Evolutionary conservation across 2,329 filamentous ascomycete species (phyloP), one percentile per base, ranked within the genome.

Genomic region (Cladosporium velox): DNA sequence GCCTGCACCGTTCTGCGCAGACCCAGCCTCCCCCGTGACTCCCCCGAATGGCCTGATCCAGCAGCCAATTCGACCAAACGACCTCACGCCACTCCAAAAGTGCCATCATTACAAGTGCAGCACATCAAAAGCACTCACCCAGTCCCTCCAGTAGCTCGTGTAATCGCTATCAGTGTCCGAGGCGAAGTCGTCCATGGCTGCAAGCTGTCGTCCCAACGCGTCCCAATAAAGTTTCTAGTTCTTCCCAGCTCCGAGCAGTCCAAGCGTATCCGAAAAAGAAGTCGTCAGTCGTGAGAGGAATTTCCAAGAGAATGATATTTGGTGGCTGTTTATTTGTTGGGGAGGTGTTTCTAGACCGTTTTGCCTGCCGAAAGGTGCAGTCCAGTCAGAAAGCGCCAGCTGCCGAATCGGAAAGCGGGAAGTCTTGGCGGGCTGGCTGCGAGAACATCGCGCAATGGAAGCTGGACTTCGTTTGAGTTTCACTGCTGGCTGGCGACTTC

Each of bases 151-250:
- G 80, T 98, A 99, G 81, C 93, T 98, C 59, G 95, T 97, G 79
- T 98, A 99, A 82, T 99, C 95, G 80, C 93, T 97, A 78, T 99
- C 95, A 14, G 93, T 96, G 80, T 99, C 95, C 77, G 93, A 97
- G 72, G 92, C 93, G 80, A 95, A 98, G 81, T 98, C 94, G 78
- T 98, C 95, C 95, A 98, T 98, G 55, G 55, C 34, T 14, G 52
- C 30, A 21, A 47, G 7, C 41, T 47, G 41, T 47, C 41, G 41
- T 47, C n/a, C 41, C 41, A 47, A 47, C 41, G 41, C 41, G 41
- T 47, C 41, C 10, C 41, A 47, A 21, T 21, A 44, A 18, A 41
- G 6, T 44, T 21, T 10, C n/a, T 10, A 3, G n/a, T 47, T 10
- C n/a, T 24, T 21, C 41, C n/a, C 12, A 47, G n/a, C 10, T 47